Evolutionary conservation across 208 protist genomes (phyloP).

Genomic region (Porcisia hertigi): DNA sequence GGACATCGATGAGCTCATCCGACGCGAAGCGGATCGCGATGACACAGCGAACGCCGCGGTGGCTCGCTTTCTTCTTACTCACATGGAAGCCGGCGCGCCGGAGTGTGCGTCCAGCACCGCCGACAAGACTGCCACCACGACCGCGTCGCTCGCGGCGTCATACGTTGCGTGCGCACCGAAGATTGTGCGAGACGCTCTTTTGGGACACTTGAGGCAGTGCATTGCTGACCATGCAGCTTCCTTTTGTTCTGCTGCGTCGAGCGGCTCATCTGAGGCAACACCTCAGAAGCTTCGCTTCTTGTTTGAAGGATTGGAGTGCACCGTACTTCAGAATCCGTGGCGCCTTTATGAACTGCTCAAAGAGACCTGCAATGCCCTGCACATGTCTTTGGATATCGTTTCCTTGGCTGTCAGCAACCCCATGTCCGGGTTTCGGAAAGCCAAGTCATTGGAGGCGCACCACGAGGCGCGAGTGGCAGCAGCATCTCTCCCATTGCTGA

Average conservation of each 20-base stretch:
- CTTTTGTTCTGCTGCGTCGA: not conserved
- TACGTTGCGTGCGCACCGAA: conserved; percentile 23
- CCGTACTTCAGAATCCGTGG: conserved; percentile 51
- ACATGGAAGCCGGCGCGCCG: not conserved
- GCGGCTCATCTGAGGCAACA: not conserved
- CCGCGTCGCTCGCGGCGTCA: conserved; percentile 1
- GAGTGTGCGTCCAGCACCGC: not conserved
- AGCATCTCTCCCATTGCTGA: conserved; percentile 49
- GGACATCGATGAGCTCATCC: conserved; percentile 59
- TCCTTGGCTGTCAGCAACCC: conserved; percentile 72
- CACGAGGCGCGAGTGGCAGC: conserved; percentile 38
- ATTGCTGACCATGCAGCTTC: not conserved
- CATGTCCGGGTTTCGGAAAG: conserved; percentile 51
- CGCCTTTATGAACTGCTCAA: conserved; percentile 50
- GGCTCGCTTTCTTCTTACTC: conserved; percentile 60
- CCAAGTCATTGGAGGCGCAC: conserved; percentile 34
- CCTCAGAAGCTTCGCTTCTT: conserved; percentile 37
- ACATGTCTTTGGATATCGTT: conserved; percentile 50
- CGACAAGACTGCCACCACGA: conserved; percentile 1
- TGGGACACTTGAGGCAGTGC: conserved; percentile 26
- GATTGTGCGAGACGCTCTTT: conserved; percentile 32
- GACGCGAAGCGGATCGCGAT: conserved; percentile 63
- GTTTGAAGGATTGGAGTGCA: conserved; percentile 71
- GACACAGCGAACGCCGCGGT: conserved; percentile 69
- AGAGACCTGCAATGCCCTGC: conserved; percentile 35